phyloP scores from a whole-genome alignment of 2,329 filamentous ascomycete species.

The Leptographium galeiforme region DNA sequence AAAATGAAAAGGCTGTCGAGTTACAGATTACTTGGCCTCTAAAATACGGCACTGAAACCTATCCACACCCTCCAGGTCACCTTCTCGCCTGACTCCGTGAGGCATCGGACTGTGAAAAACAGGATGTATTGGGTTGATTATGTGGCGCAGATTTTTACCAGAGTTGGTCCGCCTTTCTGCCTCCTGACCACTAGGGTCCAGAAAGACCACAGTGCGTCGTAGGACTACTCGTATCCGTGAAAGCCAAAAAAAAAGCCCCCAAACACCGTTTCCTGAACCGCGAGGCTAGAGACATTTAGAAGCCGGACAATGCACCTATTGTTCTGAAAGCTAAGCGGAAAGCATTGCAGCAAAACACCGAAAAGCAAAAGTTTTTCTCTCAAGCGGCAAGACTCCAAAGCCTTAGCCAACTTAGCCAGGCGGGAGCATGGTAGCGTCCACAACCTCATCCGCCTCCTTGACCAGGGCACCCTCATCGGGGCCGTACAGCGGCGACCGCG shows the following conservation, averaged over 20 bases:
- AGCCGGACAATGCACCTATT: background rate
- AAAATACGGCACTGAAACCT: too few relatives aligned
- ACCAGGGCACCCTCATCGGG: conserved; percentile 51
- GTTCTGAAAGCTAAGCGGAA: background rate
- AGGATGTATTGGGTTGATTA: too few relatives aligned
- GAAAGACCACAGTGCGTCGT: too few relatives aligned
- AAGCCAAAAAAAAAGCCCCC: background rate
- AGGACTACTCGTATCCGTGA: background rate
- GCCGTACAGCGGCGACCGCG: conserved; percentile 75
- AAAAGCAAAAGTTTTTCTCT: background rate
- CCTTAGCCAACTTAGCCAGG: conserved; percentile 50
- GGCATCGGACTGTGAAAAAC: too few relatives aligned
- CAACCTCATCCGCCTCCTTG: conserved; percentile 88
- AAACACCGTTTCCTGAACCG: background rate
- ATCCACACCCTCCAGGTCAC: too few relatives aligned
- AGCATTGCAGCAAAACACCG: background rate
- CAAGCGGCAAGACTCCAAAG: background rate
- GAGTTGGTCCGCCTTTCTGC: too few relatives aligned
- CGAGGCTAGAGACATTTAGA: background rate
- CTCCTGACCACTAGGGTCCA: too few relatives aligned
- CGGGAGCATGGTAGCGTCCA: conserved; percentile 86
- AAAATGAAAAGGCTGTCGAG: background rate
- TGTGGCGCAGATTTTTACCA: too few relatives aligned
- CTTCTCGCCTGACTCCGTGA: too few relatives aligned
- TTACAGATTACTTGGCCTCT: background rate